phyloP scores from a whole-genome alignment of 176 grass and related monocot species.

The Carex parvula region DNA sequence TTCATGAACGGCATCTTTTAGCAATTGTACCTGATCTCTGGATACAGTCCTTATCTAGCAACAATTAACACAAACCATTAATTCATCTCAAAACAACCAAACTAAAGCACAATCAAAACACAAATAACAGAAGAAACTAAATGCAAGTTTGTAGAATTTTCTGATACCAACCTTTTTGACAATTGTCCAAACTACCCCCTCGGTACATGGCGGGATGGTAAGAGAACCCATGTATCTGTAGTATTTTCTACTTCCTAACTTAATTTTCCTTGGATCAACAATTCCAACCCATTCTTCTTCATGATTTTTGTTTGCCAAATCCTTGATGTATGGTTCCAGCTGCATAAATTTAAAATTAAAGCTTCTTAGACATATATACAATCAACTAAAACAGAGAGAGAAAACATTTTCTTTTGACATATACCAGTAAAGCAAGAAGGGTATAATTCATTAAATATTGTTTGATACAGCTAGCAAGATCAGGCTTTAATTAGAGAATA shows the following conservation, averaged over 20 bases:
- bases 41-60: background rate
- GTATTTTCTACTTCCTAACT: slow-evolving; percentile 38
- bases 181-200: slow-evolving; percentile 80
- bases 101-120: background rate
- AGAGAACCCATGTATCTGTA: slow-evolving; percentile 80
- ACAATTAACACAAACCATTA: background rate
- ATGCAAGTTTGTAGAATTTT: background rate
- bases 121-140: background rate
- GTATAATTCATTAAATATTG: background rate
- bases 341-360: background rate
- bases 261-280: slow-evolving; percentile 36
- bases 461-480: background rate
- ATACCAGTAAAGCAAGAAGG: background rate
- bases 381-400: background rate
- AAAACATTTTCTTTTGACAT: too few species aligned
- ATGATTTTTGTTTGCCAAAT: slow-evolving; percentile 20
- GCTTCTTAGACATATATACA: background rate
- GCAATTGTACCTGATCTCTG: slow-evolving; percentile 1
- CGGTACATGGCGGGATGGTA: slow-evolving; percentile 57
- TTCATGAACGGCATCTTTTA: slow-evolving; percentile 21
- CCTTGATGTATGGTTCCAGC: slow-evolving; percentile 46
- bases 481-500: background rate
- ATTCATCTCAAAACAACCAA: background rate
- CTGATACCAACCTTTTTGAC: slow-evolving; percentile 32
- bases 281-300: slow-evolving; percentile 34